Evolutionary conservation across 257 asterid species (phyloP), one percentile per base, ranked within the genome.

Genomic region (Nicotiana sylvestris): DNA sequence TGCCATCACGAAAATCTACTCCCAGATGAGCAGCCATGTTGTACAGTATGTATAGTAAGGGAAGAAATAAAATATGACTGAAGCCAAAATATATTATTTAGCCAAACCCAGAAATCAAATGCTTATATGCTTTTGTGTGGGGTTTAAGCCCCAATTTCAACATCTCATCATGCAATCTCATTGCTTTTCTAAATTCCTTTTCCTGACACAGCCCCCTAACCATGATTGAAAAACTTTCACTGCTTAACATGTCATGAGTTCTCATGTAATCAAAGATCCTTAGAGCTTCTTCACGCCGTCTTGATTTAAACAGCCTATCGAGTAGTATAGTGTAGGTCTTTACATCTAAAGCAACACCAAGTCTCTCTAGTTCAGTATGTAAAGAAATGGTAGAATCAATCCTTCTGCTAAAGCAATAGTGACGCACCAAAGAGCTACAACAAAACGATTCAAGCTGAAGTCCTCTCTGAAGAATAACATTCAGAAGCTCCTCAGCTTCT

Each of bases 81-180:
- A 77, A 8, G 21, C 49, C 13, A 81, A 30, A 81, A 58, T 15
- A 64, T 12, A 57, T 21, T 2, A 53, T 13, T 76, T 86, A 94
- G 82, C 86, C 86, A 84, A 95, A 95, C 66, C 97, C 90, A 77
- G 91, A 88, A 66, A 95, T 93, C 78, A 95, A 84, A 58, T 87
- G 91, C 88, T 86, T 95, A 62, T 95, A 95, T 3, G 83, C 83
- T 66, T 72, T 90, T 66, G 29, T 60, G 76, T 89, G 89, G 5
- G 98, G 98, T 82, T 91, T 93, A 55, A 90, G 91, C 83, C 94
- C 97, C 86, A 90, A 49, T 74, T 85, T 88, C 85, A 93, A 37
- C 98, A 95, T 95, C 30, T 89, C 92, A 77, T 93, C 98, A 6
- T 95, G 98, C 29, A 90, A 81, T 82, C 85, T 90, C 98, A 93